A percentile compares a stretch with the other conserved stretches of the same genome.
These are phyloP conservation scores for Syzygium jambos DNA, from an alignment of 345 rosid species.

Conservation along the genomic window DNA sequence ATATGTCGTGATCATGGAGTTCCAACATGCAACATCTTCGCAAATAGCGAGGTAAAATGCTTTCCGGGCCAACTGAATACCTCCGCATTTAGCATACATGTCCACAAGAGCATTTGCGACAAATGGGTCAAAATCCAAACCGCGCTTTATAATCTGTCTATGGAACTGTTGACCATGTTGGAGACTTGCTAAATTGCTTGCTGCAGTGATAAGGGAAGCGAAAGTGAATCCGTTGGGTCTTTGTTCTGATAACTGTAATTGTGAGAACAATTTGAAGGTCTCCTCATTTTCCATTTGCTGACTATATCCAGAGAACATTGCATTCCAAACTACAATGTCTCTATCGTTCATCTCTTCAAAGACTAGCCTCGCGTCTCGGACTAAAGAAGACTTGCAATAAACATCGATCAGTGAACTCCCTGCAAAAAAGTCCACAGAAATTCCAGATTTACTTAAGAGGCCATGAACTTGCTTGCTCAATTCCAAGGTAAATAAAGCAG, in stretches of 20 bases:
- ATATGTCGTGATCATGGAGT: conserved; percentile 50
- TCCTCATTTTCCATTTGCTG: conserved; percentile 53
- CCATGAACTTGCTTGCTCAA: conserved; percentile 61
- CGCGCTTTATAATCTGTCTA: conserved; percentile 32
- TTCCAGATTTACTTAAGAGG: conserved; percentile 44
- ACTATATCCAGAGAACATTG: too few relatives aligned
- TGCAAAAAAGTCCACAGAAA: conserved; percentile 27
- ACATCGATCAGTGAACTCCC: conserved; percentile 62
- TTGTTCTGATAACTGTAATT: conserved; percentile 37
- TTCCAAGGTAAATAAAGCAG: conserved; percentile 32
- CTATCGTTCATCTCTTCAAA: too few relatives aligned
- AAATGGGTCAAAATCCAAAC: conserved; percentile 40
- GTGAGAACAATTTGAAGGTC: conserved; percentile 44
- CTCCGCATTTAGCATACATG: conserved; percentile 77
- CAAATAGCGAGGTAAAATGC: conserved; percentile 26
- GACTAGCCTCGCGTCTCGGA: too few relatives aligned
- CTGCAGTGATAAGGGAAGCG: conserved; percentile 50
- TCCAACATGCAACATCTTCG: conserved; percentile 63
- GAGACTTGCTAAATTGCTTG: conserved; percentile 56
- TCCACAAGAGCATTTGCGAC: conserved; percentile 50
- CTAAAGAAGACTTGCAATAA: too few relatives aligned
- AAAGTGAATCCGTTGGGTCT: conserved; percentile 48
- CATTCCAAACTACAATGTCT: too few relatives aligned
- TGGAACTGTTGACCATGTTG: conserved; percentile 59
- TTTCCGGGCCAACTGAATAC: conserved; percentile 40